A percentile compares a stretch with the other conserved stretches of the same genome.
phyloP scores from a whole-genome alignment of 2,329 filamentous ascomycete species.

The Penicillium sp. region DNA sequence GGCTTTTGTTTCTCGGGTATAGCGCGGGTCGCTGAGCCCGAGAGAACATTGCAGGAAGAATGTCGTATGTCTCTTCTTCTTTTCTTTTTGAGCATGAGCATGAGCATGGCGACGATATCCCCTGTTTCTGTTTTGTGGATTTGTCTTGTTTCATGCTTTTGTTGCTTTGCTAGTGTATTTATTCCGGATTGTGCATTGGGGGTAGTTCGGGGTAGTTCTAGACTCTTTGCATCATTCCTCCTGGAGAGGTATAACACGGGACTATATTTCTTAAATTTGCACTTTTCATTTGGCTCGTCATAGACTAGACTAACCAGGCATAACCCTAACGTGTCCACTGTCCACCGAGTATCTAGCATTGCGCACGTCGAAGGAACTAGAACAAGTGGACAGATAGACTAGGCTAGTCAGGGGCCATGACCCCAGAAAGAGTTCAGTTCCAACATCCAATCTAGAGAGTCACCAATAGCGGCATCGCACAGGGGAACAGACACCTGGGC shows the following conservation, averaged over 20 bases:
- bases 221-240: neutral
- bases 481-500: conserved; percentile 18
- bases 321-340: neutral
- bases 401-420: neutral
- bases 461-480: neutral
- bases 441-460: neutral
- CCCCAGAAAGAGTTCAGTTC: neutral
- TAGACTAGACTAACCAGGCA: neutral
- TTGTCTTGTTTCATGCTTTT: neutral
- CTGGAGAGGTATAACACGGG: neutral
- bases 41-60: conserved; percentile 5
- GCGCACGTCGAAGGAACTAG: neutral
- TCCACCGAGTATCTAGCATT: neutral
- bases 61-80: neutral
- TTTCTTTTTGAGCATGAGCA: conserved; percentile 14
- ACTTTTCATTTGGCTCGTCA: neutral
- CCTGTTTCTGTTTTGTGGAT: conserved; percentile 8
- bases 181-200: neutral
- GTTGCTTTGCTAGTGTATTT: neutral
- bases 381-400: neutral
- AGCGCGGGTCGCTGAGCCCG: conserved; percentile 17
- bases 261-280: neutral
- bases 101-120: conserved; percentile 23
- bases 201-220: neutral
- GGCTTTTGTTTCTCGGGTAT: conserved; percentile 3